Base-by-base conservation (phyloP, 108 stramenopile genomes). In the Skeletonema grethae region DNA sequence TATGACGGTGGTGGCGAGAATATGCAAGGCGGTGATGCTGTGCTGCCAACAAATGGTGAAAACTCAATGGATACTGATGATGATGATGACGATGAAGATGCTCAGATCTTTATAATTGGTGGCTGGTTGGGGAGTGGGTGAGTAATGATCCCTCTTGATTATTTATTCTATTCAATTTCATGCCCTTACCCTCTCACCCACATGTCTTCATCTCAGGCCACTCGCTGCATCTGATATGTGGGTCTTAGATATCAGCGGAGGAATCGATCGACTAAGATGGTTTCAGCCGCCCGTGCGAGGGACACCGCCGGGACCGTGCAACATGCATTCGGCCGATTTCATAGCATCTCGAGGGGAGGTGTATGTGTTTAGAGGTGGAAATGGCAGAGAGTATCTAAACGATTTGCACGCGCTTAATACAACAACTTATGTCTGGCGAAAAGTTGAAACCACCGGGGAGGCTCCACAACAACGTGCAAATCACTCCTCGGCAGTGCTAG, bases 311-410 rank as follows among this genome's bases (percentile, higher is more conserved):
- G 97, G 97, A 18, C 94, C 96, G 0, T 98, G 97, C 82, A 98
- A 98, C 72, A 98, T 98, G 97, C 97, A 98, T 80, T 91, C 90
- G 0, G 93, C 95, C 0, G 97, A 98, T 68, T 98, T 75, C 55
- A 83, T 96, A 3, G 76, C 87, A 5, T 31, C 74, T 31, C 63
- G 65, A 31, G 63, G 76, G 8, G 88, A 93, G 65, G 87, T 96
- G 15, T 95, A 90, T 65, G 95, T 98, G 7, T 98, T 98, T 66
- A 84, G 97, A 8, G 95, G 97, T 18, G 95, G 97, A 3, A 93
- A 97, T 67, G 97, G 97, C 9, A 69, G 87, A 55, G 90, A 92
- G 72, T 96, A 96, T 70, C 68, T 96, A 60, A 93, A 96, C 59
- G 95, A 94, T 53, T 20, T 93, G 67, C 93, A 94, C 73, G 92